Conservation (phyloP, 1,139 yeast species). For the Candida mesenterica region DNA sequence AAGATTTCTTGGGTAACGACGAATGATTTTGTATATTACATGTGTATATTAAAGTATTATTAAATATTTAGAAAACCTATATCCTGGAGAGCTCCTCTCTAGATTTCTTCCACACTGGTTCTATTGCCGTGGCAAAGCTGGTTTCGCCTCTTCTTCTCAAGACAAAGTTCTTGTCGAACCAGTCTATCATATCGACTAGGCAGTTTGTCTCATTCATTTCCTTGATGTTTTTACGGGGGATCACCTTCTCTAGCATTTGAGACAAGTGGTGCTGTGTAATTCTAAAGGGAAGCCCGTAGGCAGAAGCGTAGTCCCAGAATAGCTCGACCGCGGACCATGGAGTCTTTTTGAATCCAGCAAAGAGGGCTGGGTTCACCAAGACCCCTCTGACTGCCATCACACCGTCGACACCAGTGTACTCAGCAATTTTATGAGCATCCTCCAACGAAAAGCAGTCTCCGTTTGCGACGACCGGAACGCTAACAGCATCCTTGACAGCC, state of each 20-base stretch:
- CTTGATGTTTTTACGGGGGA: conserved; percentile 54
- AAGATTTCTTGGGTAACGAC: conserved; percentile 36
- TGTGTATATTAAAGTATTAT: conserved; percentile 1
- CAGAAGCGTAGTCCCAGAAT: conserved; percentile 75
- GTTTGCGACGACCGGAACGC: conserved; percentile 87
- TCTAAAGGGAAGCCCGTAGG: conserved; percentile 82
- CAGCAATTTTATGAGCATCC: conserved; percentile 62
- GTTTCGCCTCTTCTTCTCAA: conserved; percentile 63
- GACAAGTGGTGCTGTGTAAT: conserved; percentile 83
- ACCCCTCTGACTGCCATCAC: conserved; percentile 95
- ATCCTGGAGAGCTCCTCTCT: conserved; percentile 20
- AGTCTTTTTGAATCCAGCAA: conserved; percentile 66
- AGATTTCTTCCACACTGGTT: conserved; percentile 50
- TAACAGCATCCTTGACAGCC: conserved; percentile 55
- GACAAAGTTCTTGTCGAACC: conserved; percentile 72
- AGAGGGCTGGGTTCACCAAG: conserved; percentile 81
- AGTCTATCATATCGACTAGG: conserved; percentile 68
- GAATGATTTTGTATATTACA: conserved; percentile 4
- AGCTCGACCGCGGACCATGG: conserved; percentile 92
- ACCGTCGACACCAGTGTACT: conserved; percentile 78
- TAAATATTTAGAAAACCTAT: neutral
- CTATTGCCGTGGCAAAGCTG: conserved; percentile 63
- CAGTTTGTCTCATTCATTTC: conserved; percentile 62
- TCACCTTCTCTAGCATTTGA: conserved; percentile 72
- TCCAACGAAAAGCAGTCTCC: conserved; percentile 80